phyloP scores from a whole-genome alignment of 2,329 filamentous ascomycete species.

The Apiospora phragmitis region DNA sequence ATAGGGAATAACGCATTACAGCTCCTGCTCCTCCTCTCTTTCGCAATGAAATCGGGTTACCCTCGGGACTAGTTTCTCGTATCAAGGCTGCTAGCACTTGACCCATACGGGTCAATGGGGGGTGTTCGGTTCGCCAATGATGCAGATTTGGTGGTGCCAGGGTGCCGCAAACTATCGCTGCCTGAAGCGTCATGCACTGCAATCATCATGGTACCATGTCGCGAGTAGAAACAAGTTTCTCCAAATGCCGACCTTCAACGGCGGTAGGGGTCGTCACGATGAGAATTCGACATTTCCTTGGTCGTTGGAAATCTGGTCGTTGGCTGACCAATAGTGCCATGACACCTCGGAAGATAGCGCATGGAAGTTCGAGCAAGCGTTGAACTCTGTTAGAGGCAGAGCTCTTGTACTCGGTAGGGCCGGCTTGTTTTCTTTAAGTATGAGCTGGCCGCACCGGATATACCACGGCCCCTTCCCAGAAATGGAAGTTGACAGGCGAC shows the following conservation, averaged over 20 bases:
- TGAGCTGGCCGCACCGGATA: neutral
- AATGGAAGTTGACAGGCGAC: neutral
- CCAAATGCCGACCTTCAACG: neutral
- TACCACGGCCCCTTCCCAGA: neutral
- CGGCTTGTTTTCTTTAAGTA: neutral
- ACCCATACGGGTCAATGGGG: neutral
- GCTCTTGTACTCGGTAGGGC: neutral
- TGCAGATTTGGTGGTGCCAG: neutral
- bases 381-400: neutral
- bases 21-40: neutral
- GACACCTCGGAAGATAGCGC: neutral
- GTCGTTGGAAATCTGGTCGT: neutral
- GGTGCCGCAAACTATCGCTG: neutral
- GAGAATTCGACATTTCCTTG: neutral
- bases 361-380: neutral
- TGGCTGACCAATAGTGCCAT: neutral
- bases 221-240: neutral
- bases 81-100: neutral
- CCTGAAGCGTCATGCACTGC: neutral
- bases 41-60: neutral
- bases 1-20: neutral
- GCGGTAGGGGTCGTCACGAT: neutral
- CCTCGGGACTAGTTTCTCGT: neutral
- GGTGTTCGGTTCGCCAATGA: neutral
- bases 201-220: neutral